These are phyloP conservation scores for Fusarium sp. DNA, from an alignment of 2,329 filamentous ascomycete genomes.

Conservation along the genomic window DNA sequence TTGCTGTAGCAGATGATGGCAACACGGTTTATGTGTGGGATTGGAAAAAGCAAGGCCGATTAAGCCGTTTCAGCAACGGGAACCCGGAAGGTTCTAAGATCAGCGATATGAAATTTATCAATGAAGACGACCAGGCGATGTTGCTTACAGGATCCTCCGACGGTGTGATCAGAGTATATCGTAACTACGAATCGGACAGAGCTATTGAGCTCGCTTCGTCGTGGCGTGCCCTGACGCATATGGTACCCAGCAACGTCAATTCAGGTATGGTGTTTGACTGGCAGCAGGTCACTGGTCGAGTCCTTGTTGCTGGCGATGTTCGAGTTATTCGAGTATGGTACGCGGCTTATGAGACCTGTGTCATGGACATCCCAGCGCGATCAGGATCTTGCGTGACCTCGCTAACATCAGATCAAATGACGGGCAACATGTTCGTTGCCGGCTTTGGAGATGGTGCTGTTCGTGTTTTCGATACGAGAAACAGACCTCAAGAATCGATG, in stretches of 20 bases:
- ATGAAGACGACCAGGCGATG: constrained; percentile 96
- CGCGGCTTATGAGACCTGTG: constrained; percentile 90
- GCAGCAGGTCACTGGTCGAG: constrained; percentile 96
- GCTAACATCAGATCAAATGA: constrained; percentile 96
- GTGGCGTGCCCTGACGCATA: constrained; percentile 92
- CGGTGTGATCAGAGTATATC: constrained; percentile 92
- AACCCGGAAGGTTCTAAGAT: constrained; percentile 93
- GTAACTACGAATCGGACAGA: constrained; percentile 84
- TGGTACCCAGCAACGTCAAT: constrained; percentile 93
- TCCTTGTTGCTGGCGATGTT: constrained; percentile 95
- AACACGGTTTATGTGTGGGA: constrained; percentile 95
- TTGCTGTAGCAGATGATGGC: constrained; percentile 91
- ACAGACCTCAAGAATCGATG: constrained; percentile 89
- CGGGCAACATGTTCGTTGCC: constrained; percentile 94
- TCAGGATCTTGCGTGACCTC: constrained; percentile 97
- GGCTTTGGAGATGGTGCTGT: constrained; percentile 97
- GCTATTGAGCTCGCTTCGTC: constrained; percentile 87
- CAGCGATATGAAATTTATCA: constrained; percentile 96
- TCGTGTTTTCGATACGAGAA: constrained; percentile 90
- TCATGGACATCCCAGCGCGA: constrained; percentile 92
- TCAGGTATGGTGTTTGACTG: constrained; percentile 98
- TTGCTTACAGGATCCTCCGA: constrained; percentile 96
- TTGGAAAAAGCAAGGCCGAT: constrained; percentile 80
- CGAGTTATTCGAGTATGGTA: constrained; percentile 97
- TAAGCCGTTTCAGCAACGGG: constrained; percentile 92